Conservation (phyloP, 768 basidiomycete species). For the Podaxis pistillaris region DNA sequence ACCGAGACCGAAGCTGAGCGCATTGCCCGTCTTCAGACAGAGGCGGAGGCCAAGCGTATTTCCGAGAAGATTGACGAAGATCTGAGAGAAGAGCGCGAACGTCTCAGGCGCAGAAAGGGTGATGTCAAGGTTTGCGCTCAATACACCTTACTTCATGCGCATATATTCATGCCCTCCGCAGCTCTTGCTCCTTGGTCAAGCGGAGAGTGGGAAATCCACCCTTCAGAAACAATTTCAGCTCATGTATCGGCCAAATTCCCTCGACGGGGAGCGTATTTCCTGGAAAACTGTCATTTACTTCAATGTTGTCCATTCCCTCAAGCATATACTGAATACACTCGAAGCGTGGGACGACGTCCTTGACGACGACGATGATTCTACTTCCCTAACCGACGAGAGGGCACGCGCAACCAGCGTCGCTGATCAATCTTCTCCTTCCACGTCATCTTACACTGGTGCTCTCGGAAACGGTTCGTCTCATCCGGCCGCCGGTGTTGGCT, state of each 20-base stretch:
- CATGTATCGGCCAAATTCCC: conserved; percentile 72
- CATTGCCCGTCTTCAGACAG: conserved; percentile 53
- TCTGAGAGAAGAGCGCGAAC: conserved; percentile 67
- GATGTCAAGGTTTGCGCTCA: conserved; percentile 61
- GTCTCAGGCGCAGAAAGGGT: conserved; percentile 58
- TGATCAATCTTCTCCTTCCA: conserved; percentile 39
- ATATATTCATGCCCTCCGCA: conserved; percentile 39
- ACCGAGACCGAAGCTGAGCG: conserved; percentile 69
- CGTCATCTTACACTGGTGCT: conserved; percentile 31
- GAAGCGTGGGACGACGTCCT: conserved; percentile 61
- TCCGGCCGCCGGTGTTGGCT: conserved; percentile 27
- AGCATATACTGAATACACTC: conserved; percentile 63
- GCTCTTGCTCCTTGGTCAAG: conserved; percentile 76
- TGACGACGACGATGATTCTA: conserved; percentile 42
- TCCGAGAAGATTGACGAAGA: conserved; percentile 85
- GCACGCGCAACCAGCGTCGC: conserved; percentile 30
- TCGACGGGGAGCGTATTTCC: conserved; percentile 67
- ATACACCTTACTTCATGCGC: conserved; percentile 21
- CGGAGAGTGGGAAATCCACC: conserved; percentile 77
- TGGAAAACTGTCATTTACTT: conserved; percentile 78
- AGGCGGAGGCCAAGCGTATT: conserved; percentile 72
- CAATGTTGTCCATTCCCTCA: conserved; percentile 70
- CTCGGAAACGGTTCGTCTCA: conserved; percentile 23
- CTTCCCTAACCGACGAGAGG: conserved; percentile 25
- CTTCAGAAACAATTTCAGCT: conserved; percentile 80